A percentile compares a stretch with the other conserved stretches of the same genome.
Conservation (phyloP, 192 early-diverging fungal species). For the Funneliformis geosporum region DNA sequence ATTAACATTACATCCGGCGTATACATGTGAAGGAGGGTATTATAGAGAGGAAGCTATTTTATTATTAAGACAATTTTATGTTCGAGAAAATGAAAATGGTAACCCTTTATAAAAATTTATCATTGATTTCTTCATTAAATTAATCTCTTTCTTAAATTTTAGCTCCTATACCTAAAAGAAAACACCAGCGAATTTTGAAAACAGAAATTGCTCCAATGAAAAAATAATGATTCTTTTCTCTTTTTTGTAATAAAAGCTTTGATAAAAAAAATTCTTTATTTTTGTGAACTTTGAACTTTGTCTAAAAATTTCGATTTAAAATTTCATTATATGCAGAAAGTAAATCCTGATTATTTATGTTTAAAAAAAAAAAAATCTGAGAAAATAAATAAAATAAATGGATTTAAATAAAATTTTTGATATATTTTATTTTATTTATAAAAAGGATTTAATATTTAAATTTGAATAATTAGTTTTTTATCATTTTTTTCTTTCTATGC, state of each 20-base stretch:
- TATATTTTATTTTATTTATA: no score
- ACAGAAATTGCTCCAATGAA: slow-evolving; percentile 45
- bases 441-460: no score
- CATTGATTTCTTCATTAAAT: not conserved
- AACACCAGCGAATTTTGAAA: slow-evolving; percentile 80
- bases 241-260: not conserved
- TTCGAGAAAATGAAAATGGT: slow-evolving; percentile 89
- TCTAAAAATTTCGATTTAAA: no score
- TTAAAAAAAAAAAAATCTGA: no score
- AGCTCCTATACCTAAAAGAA: slow-evolving; percentile 90
- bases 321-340: no score
- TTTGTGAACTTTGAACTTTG: no score
- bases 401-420: no score
- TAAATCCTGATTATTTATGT: no score
- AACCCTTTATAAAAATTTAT: slow-evolving; percentile 20
- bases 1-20: slow-evolving; percentile 44
- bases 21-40: slow-evolving; percentile 68
- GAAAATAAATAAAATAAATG: no score
- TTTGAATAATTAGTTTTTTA: no score
- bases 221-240: not conserved
- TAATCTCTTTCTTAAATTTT: not conserved
- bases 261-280: no score
- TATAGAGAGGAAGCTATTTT: slow-evolving; percentile 82
- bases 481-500: no score
- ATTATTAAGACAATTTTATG: slow-evolving; percentile 87